A percentile compares a stretch with the other conserved stretches of the same genome.
Evolutionary conservation across 78 protist genomes (phyloP).

Genomic region (Dictyostelium firmibasis): DNA sequence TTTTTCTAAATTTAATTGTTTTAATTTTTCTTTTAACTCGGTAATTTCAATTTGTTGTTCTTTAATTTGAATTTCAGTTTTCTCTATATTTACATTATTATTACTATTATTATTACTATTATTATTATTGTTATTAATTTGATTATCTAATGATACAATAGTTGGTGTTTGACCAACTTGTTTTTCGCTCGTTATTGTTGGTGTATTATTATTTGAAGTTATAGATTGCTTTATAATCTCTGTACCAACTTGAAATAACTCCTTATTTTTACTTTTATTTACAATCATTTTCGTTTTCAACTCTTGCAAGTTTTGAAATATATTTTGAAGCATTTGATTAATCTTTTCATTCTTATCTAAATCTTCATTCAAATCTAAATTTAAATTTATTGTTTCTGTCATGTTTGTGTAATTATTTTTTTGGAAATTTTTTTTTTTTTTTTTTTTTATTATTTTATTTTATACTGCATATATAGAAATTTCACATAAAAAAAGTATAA

Average conservation of each 20-base stretch:
- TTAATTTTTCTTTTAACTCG: neutral
- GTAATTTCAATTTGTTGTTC: neutral
- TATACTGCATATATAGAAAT: too few species aligned
- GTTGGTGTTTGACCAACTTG: neutral
- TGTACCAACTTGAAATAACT: neutral
- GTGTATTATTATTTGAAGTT: neutral
- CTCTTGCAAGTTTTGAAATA: conserved; percentile 4
- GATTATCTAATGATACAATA: neutral
- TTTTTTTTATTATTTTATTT: neutral
- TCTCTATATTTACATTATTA: neutral
- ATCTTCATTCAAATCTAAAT: neutral
- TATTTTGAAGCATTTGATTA: neutral
- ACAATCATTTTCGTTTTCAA: neutral
- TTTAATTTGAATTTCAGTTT: neutral
- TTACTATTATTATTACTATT: neutral
- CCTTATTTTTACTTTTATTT: neutral
- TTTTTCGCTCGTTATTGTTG: neutral
- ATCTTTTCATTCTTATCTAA: conserved; percentile 5
- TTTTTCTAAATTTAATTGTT: neutral
- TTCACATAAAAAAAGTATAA: too few species aligned
- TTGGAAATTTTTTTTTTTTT: neutral
- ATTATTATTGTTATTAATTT: neutral
- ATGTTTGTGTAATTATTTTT: too few species aligned
- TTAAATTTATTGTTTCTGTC: neutral
- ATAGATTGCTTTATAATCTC: conserved; percentile 5